phyloP scores from a whole-genome alignment of 2,329 filamentous ascomycete species.

The Penicillium psychrosexuale region DNA sequence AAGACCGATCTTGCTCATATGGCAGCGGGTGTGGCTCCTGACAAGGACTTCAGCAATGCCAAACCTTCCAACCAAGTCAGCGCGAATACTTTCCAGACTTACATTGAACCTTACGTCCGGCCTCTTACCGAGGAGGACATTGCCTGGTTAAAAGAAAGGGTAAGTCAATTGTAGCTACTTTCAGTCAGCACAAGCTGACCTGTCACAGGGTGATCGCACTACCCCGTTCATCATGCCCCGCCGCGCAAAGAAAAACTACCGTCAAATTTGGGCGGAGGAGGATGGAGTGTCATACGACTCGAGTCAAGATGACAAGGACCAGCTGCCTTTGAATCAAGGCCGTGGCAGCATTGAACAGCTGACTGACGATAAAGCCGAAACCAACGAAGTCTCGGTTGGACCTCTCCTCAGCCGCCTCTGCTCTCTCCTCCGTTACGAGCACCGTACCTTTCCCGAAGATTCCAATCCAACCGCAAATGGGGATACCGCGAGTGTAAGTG shows the following conservation, averaged over 20 bases:
- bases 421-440: constrained; percentile 74
- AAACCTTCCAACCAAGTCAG: constrained; percentile 94
- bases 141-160: constrained; percentile 82
- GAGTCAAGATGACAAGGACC: constrained; percentile 59
- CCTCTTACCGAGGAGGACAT: constrained; percentile 90
- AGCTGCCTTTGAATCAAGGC: constrained; percentile 73
- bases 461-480: constrained; percentile 51
- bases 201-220: constrained; percentile 65
- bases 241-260: constrained; percentile 80
- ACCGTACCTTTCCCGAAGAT: constrained; percentile 51
- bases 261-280: constrained; percentile 90
- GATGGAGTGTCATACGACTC: constrained; percentile 75
- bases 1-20: constrained; percentile 74
- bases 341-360: constrained; percentile 83
- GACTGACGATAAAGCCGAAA: constrained; percentile 80
- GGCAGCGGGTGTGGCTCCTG: constrained; percentile 83
- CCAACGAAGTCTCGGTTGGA: constrained; percentile 82
- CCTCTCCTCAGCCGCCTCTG: constrained; percentile 81
- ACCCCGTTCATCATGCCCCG: constrained; percentile 82
- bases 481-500: constrained; percentile 34
- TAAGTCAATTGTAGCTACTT: constrained; percentile 28
- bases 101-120: constrained; percentile 87
- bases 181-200: constrained; percentile 6
- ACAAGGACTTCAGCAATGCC: constrained; percentile 91
- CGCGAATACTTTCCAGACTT: constrained; percentile 87